These are phyloP conservation scores for Arabidopsis hybrid DNA, from an alignment of 441 rosid species.

Conservation along the genomic window DNA sequence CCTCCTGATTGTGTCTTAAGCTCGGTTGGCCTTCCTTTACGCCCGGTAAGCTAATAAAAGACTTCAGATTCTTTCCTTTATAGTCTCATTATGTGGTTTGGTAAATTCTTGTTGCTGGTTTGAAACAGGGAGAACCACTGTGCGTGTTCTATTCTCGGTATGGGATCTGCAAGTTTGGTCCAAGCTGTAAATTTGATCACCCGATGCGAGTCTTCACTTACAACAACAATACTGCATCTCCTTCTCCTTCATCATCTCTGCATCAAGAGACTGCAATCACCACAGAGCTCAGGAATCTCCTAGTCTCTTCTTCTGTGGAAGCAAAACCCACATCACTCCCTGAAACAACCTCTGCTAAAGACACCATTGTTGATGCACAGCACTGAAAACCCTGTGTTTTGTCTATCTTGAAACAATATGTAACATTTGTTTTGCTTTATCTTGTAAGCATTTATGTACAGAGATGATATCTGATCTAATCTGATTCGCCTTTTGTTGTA, in stretches of 20 bases:
- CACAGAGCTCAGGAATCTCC: slow-evolving; percentile 14
- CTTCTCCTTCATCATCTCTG: slow-evolving; percentile 34
- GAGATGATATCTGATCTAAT: slow-evolving; percentile 27
- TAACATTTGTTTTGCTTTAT: neutral
- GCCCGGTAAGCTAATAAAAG: slow-evolving; percentile 66
- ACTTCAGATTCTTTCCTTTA: too few relatives aligned
- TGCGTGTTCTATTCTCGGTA: slow-evolving; percentile 94
- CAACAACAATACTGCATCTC: slow-evolving; percentile 60
- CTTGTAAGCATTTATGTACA: slow-evolving; percentile 26
- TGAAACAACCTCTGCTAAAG: slow-evolving; percentile 78
- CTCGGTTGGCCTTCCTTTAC: slow-evolving; percentile 90
- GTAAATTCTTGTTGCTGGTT: neutral
- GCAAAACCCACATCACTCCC: slow-evolving; percentile 70
- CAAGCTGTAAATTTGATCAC: slow-evolving; percentile 98
- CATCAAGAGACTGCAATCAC: slow-evolving; percentile 16
- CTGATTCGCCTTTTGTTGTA: slow-evolving; percentile 38
- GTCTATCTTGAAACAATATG: neutral
- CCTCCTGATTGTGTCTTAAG: slow-evolving; percentile 92
- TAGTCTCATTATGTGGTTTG: neutral
- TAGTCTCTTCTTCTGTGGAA: slow-evolving; percentile 55
- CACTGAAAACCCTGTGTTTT: neutral
- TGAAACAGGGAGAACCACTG: slow-evolving; percentile 81
- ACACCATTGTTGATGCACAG: slow-evolving; percentile 61
- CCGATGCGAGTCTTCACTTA: slow-evolving; percentile 87
- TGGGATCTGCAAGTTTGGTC: slow-evolving; percentile 98